phyloP scores from a whole-genome alignment of 1,284 basidiomycete species.

The Sporisorium sorghi region DNA sequence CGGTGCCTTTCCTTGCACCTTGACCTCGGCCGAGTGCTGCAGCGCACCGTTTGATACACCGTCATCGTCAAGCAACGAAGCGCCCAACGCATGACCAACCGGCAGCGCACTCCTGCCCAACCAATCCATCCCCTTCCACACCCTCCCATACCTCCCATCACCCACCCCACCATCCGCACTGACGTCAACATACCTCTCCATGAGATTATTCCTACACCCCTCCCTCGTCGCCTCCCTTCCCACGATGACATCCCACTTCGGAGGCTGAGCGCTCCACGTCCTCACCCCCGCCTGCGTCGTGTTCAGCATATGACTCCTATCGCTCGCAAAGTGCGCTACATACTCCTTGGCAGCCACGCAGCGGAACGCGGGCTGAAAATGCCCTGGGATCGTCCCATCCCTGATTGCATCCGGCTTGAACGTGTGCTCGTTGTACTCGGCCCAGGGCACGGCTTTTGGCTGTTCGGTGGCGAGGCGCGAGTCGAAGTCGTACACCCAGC shows the following conservation, averaged over 20 bases:
- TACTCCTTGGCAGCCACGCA: conserved; percentile 24
- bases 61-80: too few species aligned
- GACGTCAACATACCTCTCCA: conserved; percentile 34
- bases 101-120: background rate
- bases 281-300: background rate
- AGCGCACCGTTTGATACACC: background rate
- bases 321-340: conserved; percentile 46
- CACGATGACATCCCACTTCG: conserved; percentile 24
- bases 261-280: conserved; percentile 23
- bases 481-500: conserved; percentile 59
- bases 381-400: background rate
- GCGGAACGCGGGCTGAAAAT: conserved; percentile 33
- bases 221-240: conserved; percentile 7
- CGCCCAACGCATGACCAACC: background rate
- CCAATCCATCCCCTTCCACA: conserved; percentile 4
- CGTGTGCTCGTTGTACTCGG: conserved; percentile 21
- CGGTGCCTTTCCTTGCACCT: background rate
- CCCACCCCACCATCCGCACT: background rate
- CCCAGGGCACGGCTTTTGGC: conserved; percentile 1
- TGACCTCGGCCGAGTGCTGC: background rate
- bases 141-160: conserved; percentile 7
- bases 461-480: conserved; percentile 14
- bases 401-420: conserved; percentile 5
- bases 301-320: conserved; percentile 52
- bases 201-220: conserved; percentile 33